Conservation (phyloP, 2,329 filamentous ascomycete genomes). For the Acephala macrosclerotiorum region DNA sequence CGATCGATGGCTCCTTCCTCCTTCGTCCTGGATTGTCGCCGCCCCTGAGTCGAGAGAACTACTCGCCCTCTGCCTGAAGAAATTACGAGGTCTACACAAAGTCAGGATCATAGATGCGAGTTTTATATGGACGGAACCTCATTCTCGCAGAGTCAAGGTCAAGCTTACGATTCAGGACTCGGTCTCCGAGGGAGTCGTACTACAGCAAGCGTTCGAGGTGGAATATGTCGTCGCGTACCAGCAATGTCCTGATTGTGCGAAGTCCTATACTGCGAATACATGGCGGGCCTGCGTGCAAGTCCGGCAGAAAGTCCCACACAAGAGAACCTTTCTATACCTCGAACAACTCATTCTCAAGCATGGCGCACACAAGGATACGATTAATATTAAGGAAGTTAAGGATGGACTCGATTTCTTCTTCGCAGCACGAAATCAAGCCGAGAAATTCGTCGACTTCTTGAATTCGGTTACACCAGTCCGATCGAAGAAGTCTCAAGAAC, state of each 20-base stretch:
- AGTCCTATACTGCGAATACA: slow-evolving; percentile 95
- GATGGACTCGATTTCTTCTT: slow-evolving; percentile 98
- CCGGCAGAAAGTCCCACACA: slow-evolving; percentile 95
- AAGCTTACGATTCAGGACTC: slow-evolving; percentile 90
- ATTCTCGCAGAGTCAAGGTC: slow-evolving; percentile 89
- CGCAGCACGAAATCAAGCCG: slow-evolving; percentile 85
- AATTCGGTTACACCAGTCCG: slow-evolving; percentile 81
- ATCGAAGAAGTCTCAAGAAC: slow-evolving; percentile 85
- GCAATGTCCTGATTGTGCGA: slow-evolving; percentile 93
- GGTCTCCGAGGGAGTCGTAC: slow-evolving; percentile 67
- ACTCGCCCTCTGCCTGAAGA: slow-evolving; percentile 88
- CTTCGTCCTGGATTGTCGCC: slow-evolving; percentile 85
- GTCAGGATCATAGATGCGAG: slow-evolving; percentile 94
- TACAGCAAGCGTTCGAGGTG: slow-evolving; percentile 96
- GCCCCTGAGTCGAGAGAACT: slow-evolving; percentile 89
- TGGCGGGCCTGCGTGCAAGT: slow-evolving; percentile 96
- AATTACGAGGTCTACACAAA: slow-evolving; percentile 84
- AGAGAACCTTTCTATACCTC: slow-evolving; percentile 82
- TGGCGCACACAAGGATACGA: slow-evolving; percentile 86
- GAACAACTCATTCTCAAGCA: slow-evolving; percentile 98
- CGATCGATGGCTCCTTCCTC: slow-evolving; percentile 91
- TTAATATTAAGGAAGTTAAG: slow-evolving; percentile 97
- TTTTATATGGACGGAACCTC: slow-evolving; percentile 98
- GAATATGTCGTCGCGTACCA: slow-evolving; percentile 90
- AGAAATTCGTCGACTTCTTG: slow-evolving; percentile 91